Evolutionary conservation across 2,329 filamentous ascomycete species (phyloP), one percentile per base, ranked within the genome.

Genomic region (Endoconidiophora laricicola): DNA sequence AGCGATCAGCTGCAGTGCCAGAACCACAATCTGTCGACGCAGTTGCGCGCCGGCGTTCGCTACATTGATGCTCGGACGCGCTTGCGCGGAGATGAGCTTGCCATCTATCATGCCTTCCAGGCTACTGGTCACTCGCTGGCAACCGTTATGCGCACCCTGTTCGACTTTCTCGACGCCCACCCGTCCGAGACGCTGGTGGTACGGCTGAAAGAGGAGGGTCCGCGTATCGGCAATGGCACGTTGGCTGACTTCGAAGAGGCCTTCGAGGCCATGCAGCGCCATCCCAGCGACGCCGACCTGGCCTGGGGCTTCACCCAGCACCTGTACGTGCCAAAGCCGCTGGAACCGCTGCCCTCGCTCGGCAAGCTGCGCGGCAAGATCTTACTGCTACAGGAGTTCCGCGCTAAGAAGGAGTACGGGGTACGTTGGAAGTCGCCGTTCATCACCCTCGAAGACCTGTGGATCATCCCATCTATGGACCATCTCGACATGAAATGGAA

Each of bases 1-100:
- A 60, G 63, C 52, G 44, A 55, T 23, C 50, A 53, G 6, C 63
- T 67, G 46, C 65, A 70, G 57, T 72, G 69, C 57, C 71, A 74
- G 60, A 72, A 70, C 56, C 62, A 62, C 55, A 64, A 65, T 55
- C 62, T 74, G 20, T 56, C 53, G 12, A 61, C 60, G 14, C 71
- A 74, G 59, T 65, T 74, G 40, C 49, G 57, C 33, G 65, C 67
- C 2, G 71, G 71, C 6, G 56, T 73, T 59, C 65, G 69, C 26
- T 70, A 73, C 64, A 61, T 72, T 48, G 69, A 74, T 56, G 66
- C 73, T 56, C 63, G 72, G 46, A 65, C 67, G 46, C 61, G 69
- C 45, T 56, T 72, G 54, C 57, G 62, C 56, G 62, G 69, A 54
- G 58, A 66, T 55, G 57, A 62, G 26, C 63, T 74, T 50, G 63